phyloP scores from a whole-genome alignment of 805 yeast genomes.

The Candida sanyiensis region DNA sequence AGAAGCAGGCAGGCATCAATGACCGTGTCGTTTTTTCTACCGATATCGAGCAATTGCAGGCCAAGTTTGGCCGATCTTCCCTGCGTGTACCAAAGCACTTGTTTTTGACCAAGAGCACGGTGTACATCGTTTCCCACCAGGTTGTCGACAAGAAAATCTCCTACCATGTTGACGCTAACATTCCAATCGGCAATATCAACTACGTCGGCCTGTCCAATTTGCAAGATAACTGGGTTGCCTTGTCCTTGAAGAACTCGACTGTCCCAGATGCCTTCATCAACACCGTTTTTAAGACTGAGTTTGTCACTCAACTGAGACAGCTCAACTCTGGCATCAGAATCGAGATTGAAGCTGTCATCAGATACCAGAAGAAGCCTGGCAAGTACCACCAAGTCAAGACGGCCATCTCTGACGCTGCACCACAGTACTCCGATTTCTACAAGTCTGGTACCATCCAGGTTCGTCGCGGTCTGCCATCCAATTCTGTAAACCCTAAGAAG shows the following conservation, averaged over 20 bases:
- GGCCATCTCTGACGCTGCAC: conserved; percentile 56
- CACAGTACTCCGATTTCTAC: conserved; percentile 63
- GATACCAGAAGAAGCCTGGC: conserved; percentile 89
- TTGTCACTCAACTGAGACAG: conserved; percentile 66
- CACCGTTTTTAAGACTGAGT: conserved; percentile 83
- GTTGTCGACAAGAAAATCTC: conserved; percentile 56
- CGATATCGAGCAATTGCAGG: conserved; percentile 71
- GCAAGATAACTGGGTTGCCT: conserved; percentile 92
- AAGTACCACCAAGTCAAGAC: conserved; percentile 68
- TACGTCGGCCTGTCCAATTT: conserved; percentile 63
- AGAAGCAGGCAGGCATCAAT: conserved; percentile 59
- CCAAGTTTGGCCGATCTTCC: conserved; percentile 92
- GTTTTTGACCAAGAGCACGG: conserved; percentile 54
- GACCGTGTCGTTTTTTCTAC: conserved; percentile 73
- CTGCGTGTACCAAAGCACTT: conserved; percentile 68
- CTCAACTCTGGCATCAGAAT: conserved; percentile 54
- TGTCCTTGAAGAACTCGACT: conserved; percentile 29
- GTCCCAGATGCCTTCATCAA: conserved; percentile 79
- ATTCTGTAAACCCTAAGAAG: conserved; percentile 61
- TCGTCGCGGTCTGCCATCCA: conserved; percentile 70
- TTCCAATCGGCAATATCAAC: conserved; percentile 54
- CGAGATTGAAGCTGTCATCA: conserved; percentile 62
- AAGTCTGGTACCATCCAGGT: conserved; percentile 86
- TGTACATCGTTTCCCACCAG: conserved; percentile 70
- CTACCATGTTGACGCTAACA: conserved; percentile 56